Base-by-base conservation (phyloP, 2,329 filamentous ascomycete species). In the Colletotrichum sp. region DNA sequence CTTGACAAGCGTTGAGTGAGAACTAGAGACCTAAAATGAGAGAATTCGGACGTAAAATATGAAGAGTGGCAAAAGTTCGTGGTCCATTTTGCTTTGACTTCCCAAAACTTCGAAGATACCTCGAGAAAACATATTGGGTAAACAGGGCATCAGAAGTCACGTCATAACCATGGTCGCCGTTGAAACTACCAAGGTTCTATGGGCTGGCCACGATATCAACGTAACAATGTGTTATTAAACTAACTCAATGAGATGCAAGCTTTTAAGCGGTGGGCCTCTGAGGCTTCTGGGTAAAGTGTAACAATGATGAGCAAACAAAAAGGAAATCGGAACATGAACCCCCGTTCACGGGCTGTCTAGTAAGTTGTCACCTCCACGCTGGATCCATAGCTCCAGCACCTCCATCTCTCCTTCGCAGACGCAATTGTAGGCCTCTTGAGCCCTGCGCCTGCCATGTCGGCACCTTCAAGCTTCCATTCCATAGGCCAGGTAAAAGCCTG, bases 361-460 rank as follows among this genome's bases (percentile, higher is more conserved):
- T 70, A 52, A 9, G 24, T 12, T n/a, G 57, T 16, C 68, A 63
- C 34, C 34, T 70, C 57, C 26, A 63, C 21, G 15, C 36, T 28
- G 4, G 26, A 52, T 15, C n/a, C 52, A 7, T 70, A 57, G 26
- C 73, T 70, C 60, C 75, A 62, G 32, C 69, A 76, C 8, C 77
- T 71, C 79, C 79, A 80, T 18, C 78, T 76, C 75, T 79, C 78
- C 78, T 78, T 80, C 8, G 80, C 80, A 13, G 75, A 74, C 7
- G 68, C 49, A 18, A 81, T 60, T 44, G 76, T 64, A 24, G 79
- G 76, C 44, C 80, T 63, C 76, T 74, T 67, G 68, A 8, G 68
- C 72, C 13, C 16, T 36, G 18, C 21, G 34, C 60, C 64, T 79
- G 77, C 75, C 3, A 62, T 5, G 32, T 67, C 74, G 3, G 36